Conservation (phyloP, 1,139 yeast species). For the Pichia sp. region DNA sequence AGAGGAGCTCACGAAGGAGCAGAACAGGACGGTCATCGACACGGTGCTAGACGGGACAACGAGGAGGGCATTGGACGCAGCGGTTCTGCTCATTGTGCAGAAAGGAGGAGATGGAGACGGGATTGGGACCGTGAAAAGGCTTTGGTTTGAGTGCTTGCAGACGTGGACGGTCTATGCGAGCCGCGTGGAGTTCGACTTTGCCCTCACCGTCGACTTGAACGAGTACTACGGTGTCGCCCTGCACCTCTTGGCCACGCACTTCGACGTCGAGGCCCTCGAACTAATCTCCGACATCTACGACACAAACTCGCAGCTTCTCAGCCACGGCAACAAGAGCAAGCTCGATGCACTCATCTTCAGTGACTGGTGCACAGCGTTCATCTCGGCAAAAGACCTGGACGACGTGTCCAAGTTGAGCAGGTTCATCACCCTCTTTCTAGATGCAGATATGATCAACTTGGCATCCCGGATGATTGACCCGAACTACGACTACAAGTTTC, state of each 20-base stretch:
- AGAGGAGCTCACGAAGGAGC: slow-evolving; percentile 20
- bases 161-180: slow-evolving; percentile 44
- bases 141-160: slow-evolving; percentile 33
- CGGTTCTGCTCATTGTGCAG: slow-evolving; percentile 10
- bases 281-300: slow-evolving; percentile 46
- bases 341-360: slow-evolving; percentile 38
- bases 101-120: slow-evolving; percentile 6
- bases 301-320: slow-evolving; percentile 40
- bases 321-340: slow-evolving; percentile 28
- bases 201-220: slow-evolving; percentile 37
- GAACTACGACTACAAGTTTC: slow-evolving; percentile 39
- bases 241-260: slow-evolving; percentile 15
- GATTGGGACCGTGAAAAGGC: slow-evolving; percentile 19
- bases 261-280: slow-evolving; percentile 31
- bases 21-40: slow-evolving; percentile 6
- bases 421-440: slow-evolving; percentile 49
- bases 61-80: slow-evolving; percentile 33
- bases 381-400: slow-evolving; percentile 34
- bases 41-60: slow-evolving; percentile 17
- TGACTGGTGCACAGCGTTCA: slow-evolving; percentile 38
- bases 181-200: slow-evolving; percentile 36
- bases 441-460: slow-evolving; percentile 45
- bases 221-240: slow-evolving; percentile 31
- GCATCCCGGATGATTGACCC: slow-evolving; percentile 44
- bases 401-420: slow-evolving; percentile 45